phyloP scores from a whole-genome alignment of 352 stramenopile species.

The Achlya hypogyna region DNA sequence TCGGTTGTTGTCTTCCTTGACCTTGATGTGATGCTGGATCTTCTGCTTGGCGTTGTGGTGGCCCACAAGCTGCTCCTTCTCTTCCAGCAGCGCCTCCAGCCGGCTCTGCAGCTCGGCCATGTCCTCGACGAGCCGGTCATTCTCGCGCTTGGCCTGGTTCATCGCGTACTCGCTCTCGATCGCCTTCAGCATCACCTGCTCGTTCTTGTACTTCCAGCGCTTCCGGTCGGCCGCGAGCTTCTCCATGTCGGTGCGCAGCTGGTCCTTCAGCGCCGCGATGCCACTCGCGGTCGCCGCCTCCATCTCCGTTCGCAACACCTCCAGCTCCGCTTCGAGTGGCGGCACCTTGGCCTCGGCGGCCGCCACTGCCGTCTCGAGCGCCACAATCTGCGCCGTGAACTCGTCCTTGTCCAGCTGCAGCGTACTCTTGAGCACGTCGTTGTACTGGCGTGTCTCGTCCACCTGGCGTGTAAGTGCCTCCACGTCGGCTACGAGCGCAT shows the following conservation, averaged over 20 bases:
- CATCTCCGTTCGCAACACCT: not conserved
- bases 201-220: slow-evolving; percentile 10
- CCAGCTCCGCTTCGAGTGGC: not conserved
- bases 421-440: not conserved
- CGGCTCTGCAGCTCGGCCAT: slow-evolving; percentile 20
- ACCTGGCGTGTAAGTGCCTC: not conserved
- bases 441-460: not conserved
- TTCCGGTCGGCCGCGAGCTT: not conserved
- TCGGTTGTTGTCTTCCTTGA: slow-evolving; percentile 79
- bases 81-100: slow-evolving; percentile 21
- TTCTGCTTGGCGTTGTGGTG: slow-evolving; percentile 74
- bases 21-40: slow-evolving; percentile 72
- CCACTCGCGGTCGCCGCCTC: not conserved
- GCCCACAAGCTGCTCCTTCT: slow-evolving; percentile 66
- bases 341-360: not conserved
- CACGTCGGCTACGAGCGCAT: not conserved
- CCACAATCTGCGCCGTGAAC: not conserved
- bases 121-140: slow-evolving; percentile 21
- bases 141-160: slow-evolving; percentile 21
- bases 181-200: slow-evolving; percentile 23
- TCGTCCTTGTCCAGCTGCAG: not conserved
- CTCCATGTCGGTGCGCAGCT: not conserved
- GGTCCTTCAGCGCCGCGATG: not conserved
- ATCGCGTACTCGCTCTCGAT: slow-evolving; percentile 17
- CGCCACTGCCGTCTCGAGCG: not conserved